phyloP scores from a whole-genome alignment of 257 asterid species.

The Rubia yunnanensis region DNA sequence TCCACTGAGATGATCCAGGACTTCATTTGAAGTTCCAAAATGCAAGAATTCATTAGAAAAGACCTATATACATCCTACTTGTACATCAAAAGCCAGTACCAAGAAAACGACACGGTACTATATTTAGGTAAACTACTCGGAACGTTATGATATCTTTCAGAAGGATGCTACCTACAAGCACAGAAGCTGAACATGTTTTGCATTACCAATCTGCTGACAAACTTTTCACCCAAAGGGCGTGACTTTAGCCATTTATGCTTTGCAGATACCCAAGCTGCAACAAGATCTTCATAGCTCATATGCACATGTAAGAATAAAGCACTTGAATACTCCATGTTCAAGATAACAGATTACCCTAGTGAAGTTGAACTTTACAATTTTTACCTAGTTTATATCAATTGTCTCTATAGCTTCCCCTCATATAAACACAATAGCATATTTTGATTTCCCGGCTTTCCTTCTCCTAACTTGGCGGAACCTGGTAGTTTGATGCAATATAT shows the following conservation, averaged over 20 bases:
- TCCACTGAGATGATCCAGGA: constrained; percentile 81
- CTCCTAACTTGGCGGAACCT: too few relatives aligned
- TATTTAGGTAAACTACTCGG: constrained; percentile 2
- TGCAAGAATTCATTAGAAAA: constrained; percentile 45
- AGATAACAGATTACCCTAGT: neutral
- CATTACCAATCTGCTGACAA: constrained; percentile 59
- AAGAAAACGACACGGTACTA: neutral
- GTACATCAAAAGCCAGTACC: neutral
- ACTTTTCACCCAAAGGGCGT: constrained; percentile 76
- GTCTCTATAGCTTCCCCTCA: too few relatives aligned
- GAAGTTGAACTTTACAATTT: constrained; percentile 14
- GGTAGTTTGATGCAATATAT: too few relatives aligned
- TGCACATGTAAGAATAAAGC: constrained; percentile 29
- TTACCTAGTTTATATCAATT: constrained; percentile 99
- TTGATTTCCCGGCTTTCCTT: too few relatives aligned
- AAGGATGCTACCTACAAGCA: constrained; percentile 62
- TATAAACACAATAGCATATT: too few relatives aligned
- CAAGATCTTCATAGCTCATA: constrained; percentile 97
- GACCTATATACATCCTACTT: neutral
- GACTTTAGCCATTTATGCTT: constrained; percentile 79
- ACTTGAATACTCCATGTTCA: constrained; percentile 6
- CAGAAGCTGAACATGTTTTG: constrained; percentile 85
- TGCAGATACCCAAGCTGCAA: constrained; percentile 98
- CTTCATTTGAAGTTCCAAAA: constrained; percentile 97
- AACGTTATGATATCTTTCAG: constrained; percentile 21